Conservation (phyloP, 805 yeast species). For the Priceomyces carsonii region DNA sequence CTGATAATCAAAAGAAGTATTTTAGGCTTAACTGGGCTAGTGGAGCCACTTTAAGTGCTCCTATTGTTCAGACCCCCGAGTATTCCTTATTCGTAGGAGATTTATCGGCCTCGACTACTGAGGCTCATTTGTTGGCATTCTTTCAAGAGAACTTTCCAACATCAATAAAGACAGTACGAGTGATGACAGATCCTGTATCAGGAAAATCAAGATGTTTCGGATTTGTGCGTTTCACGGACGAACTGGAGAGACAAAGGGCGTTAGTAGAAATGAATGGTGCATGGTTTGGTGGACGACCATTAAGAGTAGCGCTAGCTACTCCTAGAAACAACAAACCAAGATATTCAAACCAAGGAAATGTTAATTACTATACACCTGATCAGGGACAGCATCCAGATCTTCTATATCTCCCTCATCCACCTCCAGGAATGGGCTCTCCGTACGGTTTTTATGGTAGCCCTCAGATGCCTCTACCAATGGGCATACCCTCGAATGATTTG, state of each 20-base stretch:
- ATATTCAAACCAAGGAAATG: slow-evolving; percentile 4
- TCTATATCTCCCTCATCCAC: slow-evolving; percentile 16
- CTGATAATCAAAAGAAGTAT: slow-evolving; percentile 54
- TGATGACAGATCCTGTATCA: slow-evolving; percentile 81
- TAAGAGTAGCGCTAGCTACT: slow-evolving; percentile 78
- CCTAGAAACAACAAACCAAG: slow-evolving; percentile 49
- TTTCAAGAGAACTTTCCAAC: slow-evolving; percentile 64
- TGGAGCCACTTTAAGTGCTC: slow-evolving; percentile 73
- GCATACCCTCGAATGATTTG: slow-evolving; percentile 5
- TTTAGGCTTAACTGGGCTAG: slow-evolving; percentile 84
- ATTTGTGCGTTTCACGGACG: slow-evolving; percentile 73
- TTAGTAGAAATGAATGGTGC: slow-evolving; percentile 74
- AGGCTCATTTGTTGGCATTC: slow-evolving; percentile 71
- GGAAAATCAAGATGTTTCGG: slow-evolving; percentile 81
- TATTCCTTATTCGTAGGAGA: slow-evolving; percentile 83
- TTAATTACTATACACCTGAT: slow-evolving; percentile 8
- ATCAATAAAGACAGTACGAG: slow-evolving; percentile 76
- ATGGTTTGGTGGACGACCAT: slow-evolving; percentile 76
- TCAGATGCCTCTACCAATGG: slow-evolving; percentile 13
- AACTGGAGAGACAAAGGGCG: slow-evolving; percentile 67
- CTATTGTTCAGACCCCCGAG: slow-evolving; percentile 73
- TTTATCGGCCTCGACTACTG: slow-evolving; percentile 74
- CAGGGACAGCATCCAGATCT: slow-evolving; percentile 13
- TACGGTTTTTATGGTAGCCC: slow-evolving; percentile 16
- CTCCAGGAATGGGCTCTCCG: slow-evolving; percentile 11